Base-by-base conservation (phyloP, 306 rosid genomes). In the Vigna angularis region DNA sequence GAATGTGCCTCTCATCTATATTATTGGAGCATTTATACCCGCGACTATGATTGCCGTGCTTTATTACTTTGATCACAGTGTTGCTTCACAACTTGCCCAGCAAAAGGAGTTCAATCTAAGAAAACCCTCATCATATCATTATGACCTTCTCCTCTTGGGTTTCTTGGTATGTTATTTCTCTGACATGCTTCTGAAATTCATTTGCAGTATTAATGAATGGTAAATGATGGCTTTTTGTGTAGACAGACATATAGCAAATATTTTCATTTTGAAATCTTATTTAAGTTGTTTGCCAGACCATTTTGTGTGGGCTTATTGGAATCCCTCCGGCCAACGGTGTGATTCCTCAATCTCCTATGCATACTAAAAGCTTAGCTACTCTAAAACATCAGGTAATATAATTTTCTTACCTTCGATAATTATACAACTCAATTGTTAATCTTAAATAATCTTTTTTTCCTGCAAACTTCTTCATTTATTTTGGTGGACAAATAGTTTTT, bases 291-390 rank as follows among this genome's bases (percentile, higher is more conserved):
- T 80, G 82, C 48, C 87, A 92, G 97, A 89, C 87, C 62, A 77
- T 92, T 66, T 63, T 92, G 38, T 88, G 97, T 61, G 97, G 97
- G 56, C 95, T 92, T 58, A 79, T 92, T 44, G 97, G 97, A 72
- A 87, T 92, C 79, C 97, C 97, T 77, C 97, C 95, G 47, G 77
- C 97, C 47, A 92, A 92, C 38, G 97, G 97, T 15, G 97, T 92
- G 49, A 92, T 92, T 79, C 97, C 97, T 52, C 97, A 92, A 82
- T 92, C 97, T 87, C 97, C 97, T 1, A 90, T 92, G 97, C 97
- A 92, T 83, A 92, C 97, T 17, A 92, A 92, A 86, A 90, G 93
- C 86, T 79, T 92, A 83, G 97, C 95, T 77, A 90, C 97, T 76
- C 91, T 92, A 24, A 92, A 88, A 85, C 95, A 92, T 84, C 97